A percentile compares a stretch with the other conserved stretches of the same genome.
Evolutionary conservation across 495 filamentous ascomycete species (phyloP).

Genomic region (Penicillium canescens): DNA sequence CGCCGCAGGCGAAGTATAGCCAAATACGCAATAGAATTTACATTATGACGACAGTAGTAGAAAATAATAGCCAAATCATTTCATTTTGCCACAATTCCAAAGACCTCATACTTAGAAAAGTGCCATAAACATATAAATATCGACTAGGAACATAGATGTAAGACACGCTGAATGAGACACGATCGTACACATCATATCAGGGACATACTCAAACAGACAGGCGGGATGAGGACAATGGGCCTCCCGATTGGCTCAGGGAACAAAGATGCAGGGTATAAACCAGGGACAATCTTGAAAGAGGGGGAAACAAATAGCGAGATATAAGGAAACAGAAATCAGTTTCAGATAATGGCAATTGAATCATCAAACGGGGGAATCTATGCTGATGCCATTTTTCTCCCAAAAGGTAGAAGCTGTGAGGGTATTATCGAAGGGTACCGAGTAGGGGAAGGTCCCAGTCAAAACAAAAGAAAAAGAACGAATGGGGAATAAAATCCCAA

Average conservation of each 20-base stretch:
- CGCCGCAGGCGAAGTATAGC: too few species aligned
- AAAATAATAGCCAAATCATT: neutral
- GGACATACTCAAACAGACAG: constrained; percentile 26
- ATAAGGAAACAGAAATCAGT: neutral
- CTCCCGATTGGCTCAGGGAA: constrained; percentile 7
- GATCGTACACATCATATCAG: constrained; percentile 34
- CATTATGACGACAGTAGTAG: too few species aligned
- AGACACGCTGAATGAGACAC: constrained; percentile 23
- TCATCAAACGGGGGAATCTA: constrained; percentile 23
- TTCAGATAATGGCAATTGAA: constrained; percentile 10
- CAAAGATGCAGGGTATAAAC: constrained; percentile 32
- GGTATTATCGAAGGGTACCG: constrained; percentile 32
- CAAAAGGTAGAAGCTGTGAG: constrained; percentile 27
- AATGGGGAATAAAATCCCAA: constrained; percentile 3
- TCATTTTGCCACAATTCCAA: neutral
- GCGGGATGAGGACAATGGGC: constrained; percentile 5
- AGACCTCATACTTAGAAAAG: neutral
- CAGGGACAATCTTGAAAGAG: constrained; percentile 19
- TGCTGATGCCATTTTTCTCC: constrained; percentile 21
- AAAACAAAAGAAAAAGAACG: constrained; percentile 3
- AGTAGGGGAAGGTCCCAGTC: constrained; percentile 20
- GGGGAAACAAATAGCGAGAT: neutral
- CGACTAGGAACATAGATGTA: constrained; percentile 14
- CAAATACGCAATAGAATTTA: too few species aligned
- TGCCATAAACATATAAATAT: constrained; percentile 10